Conservation (phyloP, 345 rosid species). For the Arabidopsis arenosa region DNA sequence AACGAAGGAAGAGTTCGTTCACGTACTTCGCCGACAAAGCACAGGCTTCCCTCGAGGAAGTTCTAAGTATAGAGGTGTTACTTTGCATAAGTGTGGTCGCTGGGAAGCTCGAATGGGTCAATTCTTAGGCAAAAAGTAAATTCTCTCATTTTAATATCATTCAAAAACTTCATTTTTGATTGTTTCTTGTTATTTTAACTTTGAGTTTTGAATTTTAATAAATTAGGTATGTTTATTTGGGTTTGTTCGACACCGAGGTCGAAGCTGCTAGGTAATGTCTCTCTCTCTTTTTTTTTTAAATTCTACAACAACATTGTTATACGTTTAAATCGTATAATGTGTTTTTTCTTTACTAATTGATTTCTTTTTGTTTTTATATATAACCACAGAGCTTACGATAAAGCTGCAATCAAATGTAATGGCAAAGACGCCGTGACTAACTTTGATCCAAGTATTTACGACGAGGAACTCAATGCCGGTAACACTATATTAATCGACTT, state of each 20-base stretch:
- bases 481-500: background rate
- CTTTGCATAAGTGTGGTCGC: slow-evolving; percentile 98
- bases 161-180: background rate
- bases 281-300: background rate
- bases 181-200: background rate
- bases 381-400: slow-evolving; percentile 82
- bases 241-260: slow-evolving; percentile 83
- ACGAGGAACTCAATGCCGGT: slow-evolving; percentile 53
- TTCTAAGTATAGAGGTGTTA: slow-evolving; percentile 98
- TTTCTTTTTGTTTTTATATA: background rate
- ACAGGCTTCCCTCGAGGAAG: slow-evolving; percentile 98
- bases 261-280: slow-evolving; percentile 92
- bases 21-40: slow-evolving; percentile 98
- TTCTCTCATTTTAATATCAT: background rate
- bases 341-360: background rate
- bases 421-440: slow-evolving; percentile 97
- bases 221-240: slow-evolving; percentile 94
- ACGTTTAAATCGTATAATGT: background rate
- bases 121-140: slow-evolving; percentile 93
- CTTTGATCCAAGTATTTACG: slow-evolving; percentile 74
- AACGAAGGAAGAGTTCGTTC: slow-evolving; percentile 96
- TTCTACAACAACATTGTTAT: slow-evolving; percentile 7
- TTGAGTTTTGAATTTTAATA: background rate
- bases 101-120: slow-evolving; percentile 99
- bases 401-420: slow-evolving; percentile 83